These are phyloP conservation scores for Colletotrichum limetticola DNA, from an alignment of 2,329 filamentous ascomycete species.

Conservation along the genomic window DNA sequence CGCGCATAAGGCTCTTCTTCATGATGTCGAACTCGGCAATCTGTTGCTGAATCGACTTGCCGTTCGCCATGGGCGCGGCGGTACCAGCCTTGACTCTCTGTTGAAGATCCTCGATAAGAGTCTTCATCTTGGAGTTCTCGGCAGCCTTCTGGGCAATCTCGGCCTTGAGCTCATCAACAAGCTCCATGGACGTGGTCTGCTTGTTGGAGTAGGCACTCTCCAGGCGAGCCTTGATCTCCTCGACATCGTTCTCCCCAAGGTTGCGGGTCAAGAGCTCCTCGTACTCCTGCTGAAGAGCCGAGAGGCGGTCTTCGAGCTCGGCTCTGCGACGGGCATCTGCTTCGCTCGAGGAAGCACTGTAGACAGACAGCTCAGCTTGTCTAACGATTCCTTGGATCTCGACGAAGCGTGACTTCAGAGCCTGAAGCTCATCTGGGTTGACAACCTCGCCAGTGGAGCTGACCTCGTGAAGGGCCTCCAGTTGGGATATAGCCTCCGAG, in stretches of 20 bases:
- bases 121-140: constrained; percentile 84
- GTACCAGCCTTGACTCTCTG: constrained; percentile 74
- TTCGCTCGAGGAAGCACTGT: constrained; percentile 73
- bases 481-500: constrained; percentile 82
- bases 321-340: constrained; percentile 74
- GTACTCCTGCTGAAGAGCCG: constrained; percentile 82
- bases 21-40: constrained; percentile 99
- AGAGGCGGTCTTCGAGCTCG: constrained; percentile 81
- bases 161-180: constrained; percentile 80
- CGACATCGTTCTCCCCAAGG: constrained; percentile 80
- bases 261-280: constrained; percentile 85
- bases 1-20: constrained; percentile 99
- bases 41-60: constrained; percentile 96
- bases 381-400: constrained; percentile 93
- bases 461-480: constrained; percentile 82
- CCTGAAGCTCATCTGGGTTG: constrained; percentile 81
- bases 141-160: constrained; percentile 82
- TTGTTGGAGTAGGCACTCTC: constrained; percentile 81
- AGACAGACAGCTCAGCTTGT: constrained; percentile 89
- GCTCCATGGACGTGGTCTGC: constrained; percentile 77
- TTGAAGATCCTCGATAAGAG: constrained; percentile 83
- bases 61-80: constrained; percentile 73
- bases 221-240: constrained; percentile 84
- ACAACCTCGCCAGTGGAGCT: constrained; percentile 82
- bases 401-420: constrained; percentile 80